A percentile compares a stretch with the other conserved stretches of the same genome.
Conservation (phyloP, 2,329 filamentous ascomycete species). For the Lojkania enalia region DNA sequence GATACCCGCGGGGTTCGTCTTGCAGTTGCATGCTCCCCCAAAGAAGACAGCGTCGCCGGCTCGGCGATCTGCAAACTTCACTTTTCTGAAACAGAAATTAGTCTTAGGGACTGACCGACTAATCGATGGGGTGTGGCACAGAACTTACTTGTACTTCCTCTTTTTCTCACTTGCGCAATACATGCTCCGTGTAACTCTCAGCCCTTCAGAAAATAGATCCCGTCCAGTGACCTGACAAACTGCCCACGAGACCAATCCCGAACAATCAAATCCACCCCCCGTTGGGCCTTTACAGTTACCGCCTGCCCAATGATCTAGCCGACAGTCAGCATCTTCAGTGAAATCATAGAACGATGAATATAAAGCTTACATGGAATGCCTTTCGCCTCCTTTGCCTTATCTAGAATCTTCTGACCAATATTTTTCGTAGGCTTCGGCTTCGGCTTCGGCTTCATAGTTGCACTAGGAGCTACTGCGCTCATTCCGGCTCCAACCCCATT, state of each 20-base stretch:
- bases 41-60: conserved; percentile 29
- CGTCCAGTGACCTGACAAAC: conserved; percentile 27
- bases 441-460: conserved; percentile 4
- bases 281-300: conserved; percentile 27
- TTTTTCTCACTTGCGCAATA: conserved; percentile 26
- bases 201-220: conserved; percentile 26
- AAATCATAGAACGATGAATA: too few relatives aligned
- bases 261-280: conserved; percentile 27
- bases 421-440: conserved; percentile 5
- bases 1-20: conserved; percentile 21
- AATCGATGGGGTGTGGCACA: background rate
- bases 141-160: conserved; percentile 24
- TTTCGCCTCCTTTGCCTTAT: conserved; percentile 23
- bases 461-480: background rate
- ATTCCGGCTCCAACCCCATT: conserved; percentile 2
- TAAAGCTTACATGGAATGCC: conserved; percentile 22
- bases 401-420: conserved; percentile 23
- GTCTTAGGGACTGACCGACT: background rate
- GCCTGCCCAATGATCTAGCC: conserved; percentile 24
- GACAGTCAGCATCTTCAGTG: conserved; percentile 2
- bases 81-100: conserved; percentile 19
- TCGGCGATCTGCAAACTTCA: conserved; percentile 22
- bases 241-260: conserved; percentile 27
- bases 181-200: conserved; percentile 26
- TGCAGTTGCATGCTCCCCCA: conserved; percentile 19